These are phyloP conservation scores for Globisporangium barbulae DNA, from an alignment of 352 stramenopile genomes.

Conservation along the genomic window DNA sequence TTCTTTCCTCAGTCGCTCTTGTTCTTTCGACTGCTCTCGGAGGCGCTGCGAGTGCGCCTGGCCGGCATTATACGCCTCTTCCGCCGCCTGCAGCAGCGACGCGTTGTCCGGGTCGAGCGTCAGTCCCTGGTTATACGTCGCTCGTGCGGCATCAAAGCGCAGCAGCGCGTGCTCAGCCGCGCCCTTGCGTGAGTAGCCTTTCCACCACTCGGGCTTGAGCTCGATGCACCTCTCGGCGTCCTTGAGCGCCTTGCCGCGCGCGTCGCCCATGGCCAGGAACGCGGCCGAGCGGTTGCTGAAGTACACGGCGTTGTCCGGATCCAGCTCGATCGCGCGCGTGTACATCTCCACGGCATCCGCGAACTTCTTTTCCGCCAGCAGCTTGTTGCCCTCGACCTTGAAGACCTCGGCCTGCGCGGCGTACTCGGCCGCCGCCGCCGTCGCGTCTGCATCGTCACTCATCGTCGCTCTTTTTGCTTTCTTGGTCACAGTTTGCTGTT, in stretches of 20 bases:
- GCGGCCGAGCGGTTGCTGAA: conserved; percentile 85
- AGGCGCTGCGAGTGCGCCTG: conserved; percentile 60
- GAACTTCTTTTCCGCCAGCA: conserved; percentile 61
- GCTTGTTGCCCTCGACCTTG: conserved; percentile 79
- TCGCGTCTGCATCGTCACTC: conserved; percentile 4
- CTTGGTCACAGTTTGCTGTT: conserved; percentile 1
- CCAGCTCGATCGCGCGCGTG: conserved; percentile 72
- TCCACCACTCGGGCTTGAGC: conserved; percentile 80
- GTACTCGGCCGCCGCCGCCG: conserved; percentile 35
- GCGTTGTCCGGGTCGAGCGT: conserved; percentile 67
- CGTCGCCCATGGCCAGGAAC: conserved; percentile 76
- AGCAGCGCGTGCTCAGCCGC: conserved; percentile 72
- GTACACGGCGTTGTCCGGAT: conserved; percentile 85
- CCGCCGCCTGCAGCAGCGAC: conserved; percentile 56
- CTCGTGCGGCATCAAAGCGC: conserved; percentile 69
- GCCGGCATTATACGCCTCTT: conserved; percentile 72
- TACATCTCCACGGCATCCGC: conserved; percentile 80
- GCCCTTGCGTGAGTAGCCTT: conserved; percentile 84
- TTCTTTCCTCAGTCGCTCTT: conserved; percentile 37
- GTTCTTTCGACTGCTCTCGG: conserved; percentile 48
- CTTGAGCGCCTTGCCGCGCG: conserved; percentile 70
- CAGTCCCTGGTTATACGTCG: conserved; percentile 68
- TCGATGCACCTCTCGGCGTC: conserved; percentile 81
- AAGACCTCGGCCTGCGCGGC: conserved; percentile 74
- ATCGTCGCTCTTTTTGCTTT: conserved; percentile 1